Base-by-base conservation (phyloP, 2,329 filamentous ascomycete genomes). In the Scedosporium apiospermum region DNA sequence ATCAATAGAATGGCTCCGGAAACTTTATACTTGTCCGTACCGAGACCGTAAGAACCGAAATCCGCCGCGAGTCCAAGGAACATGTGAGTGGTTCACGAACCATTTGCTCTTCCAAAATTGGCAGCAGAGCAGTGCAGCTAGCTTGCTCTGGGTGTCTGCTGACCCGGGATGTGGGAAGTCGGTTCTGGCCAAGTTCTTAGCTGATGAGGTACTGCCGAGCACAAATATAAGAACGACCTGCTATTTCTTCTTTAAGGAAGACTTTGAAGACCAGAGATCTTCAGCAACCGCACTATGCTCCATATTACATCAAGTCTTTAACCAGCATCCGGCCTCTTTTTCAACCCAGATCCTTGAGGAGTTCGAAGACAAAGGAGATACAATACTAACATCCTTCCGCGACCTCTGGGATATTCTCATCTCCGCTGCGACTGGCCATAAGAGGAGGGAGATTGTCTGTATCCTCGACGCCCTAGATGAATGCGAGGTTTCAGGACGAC, bases 221-320 rank as follows among this genome's bases (percentile, higher is more conserved):
- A 66, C 38, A 0, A n/a, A 55, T 1, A 61, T 60, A 0, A 67
- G 65, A 21, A 72, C 67, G 0, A 68, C 67, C 4, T 76, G 72
- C 58, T 78, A 78, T 60, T 80, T 77, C 67, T 79, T 78, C 65
- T 79, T 78, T 68, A 77, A 77, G 42, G 75, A 77, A 21, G 75
- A 77, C 30, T 72, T 71, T 27, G 67, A 71, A 4, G 71, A 75
- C 18, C 74, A 77, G 51, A 73, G 64, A 14, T 70, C 57, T 6
- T 34, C 65, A 3, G 64, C 64, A 14, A 65, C 30, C 44, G 76
- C 75, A 12, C 53, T 78, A 0, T 69, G 71, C 30, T 71, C 69
- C 21, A 65, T 78, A 0, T 49, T 79, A 4, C 72, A 71, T n/a
- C 76, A 78, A 38, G 63, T 79, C 1, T 73, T 78, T 58, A 44